Conservation (phyloP, 75 land plant genomes). For the Larix kaempferi region DNA sequence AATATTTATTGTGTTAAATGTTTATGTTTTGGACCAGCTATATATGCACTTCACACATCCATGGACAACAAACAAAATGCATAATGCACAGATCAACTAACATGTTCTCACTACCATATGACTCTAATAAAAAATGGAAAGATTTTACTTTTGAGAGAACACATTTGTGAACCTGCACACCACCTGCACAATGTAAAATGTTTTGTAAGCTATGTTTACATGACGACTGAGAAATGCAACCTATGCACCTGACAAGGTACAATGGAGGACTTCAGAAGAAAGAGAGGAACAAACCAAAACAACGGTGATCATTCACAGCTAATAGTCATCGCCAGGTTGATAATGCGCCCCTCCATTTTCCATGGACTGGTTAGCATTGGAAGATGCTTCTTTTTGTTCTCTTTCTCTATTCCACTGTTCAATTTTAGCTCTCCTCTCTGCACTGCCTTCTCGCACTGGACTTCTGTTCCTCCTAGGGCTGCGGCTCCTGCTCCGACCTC, state of each 20-base stretch:
- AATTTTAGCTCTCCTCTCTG: constrained; percentile 73
- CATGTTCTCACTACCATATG: background rate
- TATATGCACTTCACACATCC: no score
- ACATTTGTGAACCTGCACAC: constrained; percentile 50
- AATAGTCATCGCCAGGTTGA: background rate
- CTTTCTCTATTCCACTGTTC: constrained; percentile 90
- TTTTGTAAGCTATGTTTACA: constrained; percentile 36
- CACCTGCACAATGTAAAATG: constrained; percentile 73
- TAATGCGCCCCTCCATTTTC: background rate
- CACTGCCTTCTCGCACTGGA: constrained; percentile 70
- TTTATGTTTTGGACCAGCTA: no score
- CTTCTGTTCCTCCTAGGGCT: constrained; percentile 38
- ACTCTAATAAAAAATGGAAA: background rate
- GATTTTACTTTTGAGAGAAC: constrained; percentile 18
- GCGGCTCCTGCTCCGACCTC: constrained; percentile 8
- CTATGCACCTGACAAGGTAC: background rate
- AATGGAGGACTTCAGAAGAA: background rate
- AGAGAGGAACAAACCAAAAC: constrained; percentile 2
- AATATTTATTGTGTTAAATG: no score
- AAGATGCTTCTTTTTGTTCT: constrained; percentile 35
- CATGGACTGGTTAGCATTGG: background rate
- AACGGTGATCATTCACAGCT: background rate
- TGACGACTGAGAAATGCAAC: background rate
- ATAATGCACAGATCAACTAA: background rate
- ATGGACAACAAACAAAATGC: no score